Evolutionary conservation across 2,329 filamentous ascomycete species (phyloP).

Genomic region (Alternaria atra): DNA sequence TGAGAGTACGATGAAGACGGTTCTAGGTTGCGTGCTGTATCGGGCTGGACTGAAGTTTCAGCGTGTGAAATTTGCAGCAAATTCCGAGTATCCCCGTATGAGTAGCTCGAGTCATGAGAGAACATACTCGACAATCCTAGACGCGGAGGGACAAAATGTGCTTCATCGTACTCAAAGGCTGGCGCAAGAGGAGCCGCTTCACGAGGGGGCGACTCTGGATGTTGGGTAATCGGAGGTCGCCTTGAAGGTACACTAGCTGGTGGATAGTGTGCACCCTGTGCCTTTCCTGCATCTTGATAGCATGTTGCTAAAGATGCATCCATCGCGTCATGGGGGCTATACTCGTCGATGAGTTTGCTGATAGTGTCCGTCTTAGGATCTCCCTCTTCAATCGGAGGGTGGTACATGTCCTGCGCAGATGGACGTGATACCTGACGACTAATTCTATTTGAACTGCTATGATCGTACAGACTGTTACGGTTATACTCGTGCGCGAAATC

Average conservation of each 20-base stretch:
- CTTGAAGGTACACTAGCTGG: not conserved
- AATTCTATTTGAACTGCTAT: conserved; percentile 14
- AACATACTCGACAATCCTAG: conserved; percentile 34
- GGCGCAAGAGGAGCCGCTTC: conserved; percentile 38
- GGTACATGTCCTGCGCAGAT: conserved; percentile 22
- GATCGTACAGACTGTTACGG: conserved; percentile 25
- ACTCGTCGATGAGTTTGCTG: conserved; percentile 45
- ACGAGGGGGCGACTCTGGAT: conserved; percentile 35
- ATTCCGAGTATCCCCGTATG: conserved; percentile 49
- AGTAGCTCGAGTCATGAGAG: conserved; percentile 40
- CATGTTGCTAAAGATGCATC: conserved; percentile 11
- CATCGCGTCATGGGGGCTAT: conserved; percentile 21
- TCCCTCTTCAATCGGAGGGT: conserved; percentile 18
- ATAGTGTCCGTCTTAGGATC: conserved; percentile 45
- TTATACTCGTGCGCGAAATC: conserved; percentile 27
- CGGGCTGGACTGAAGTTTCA: not conserved
- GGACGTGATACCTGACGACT: conserved; percentile 23
- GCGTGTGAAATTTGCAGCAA: conserved; percentile 38
- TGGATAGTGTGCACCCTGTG: not conserved
- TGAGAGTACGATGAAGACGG: conserved; percentile 39
- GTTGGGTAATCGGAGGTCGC: conserved; percentile 19
- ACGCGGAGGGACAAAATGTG: conserved; percentile 10
- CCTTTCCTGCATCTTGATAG: not conserved
- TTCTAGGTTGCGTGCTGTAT: conserved; percentile 15
- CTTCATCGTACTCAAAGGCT: conserved; percentile 34